These are phyloP conservation scores for Colletotrichum graminicola DNA, from an alignment of 2,329 filamentous ascomycete species.

Conservation along the genomic window DNA sequence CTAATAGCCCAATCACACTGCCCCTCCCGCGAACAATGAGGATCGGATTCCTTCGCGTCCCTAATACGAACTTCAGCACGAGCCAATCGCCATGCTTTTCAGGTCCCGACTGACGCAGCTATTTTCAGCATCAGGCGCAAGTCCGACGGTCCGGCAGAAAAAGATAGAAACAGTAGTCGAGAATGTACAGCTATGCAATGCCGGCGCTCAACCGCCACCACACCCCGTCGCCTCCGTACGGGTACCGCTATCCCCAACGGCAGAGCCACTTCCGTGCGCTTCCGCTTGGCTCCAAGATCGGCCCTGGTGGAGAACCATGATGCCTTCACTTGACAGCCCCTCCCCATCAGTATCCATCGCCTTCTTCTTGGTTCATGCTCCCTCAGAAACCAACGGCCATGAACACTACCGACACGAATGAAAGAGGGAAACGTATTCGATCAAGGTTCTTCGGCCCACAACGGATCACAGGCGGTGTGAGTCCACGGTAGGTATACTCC, in stretches of 20 bases:
- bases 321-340: not conserved
- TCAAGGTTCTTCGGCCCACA: not conserved
- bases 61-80: slow-evolving; percentile 37
- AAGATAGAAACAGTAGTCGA: not conserved
- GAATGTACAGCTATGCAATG: slow-evolving; percentile 1
- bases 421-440: not conserved
- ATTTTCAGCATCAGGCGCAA: slow-evolving; percentile 31
- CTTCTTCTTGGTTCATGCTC: slow-evolving; percentile 6
- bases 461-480: not conserved
- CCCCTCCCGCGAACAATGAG: slow-evolving; percentile 1
- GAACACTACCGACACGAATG: not conserved
- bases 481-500: not conserved
- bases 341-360: not conserved
- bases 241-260: slow-evolving; percentile 5
- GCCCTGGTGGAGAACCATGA: not conserved
- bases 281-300: too few relatives aligned
- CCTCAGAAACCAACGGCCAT: not conserved
- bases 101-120: slow-evolving; percentile 6
- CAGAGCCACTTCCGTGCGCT: too few relatives aligned
- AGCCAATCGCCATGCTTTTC: slow-evolving; percentile 15
- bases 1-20: slow-evolving; percentile 20
- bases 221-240: not conserved
- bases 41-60: slow-evolving; percentile 30
- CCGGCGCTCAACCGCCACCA: slow-evolving; percentile 5
- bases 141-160: not conserved